Base-by-base conservation (phyloP, 2,329 filamentous ascomycete genomes). In the Aspergillus fructus region DNA sequence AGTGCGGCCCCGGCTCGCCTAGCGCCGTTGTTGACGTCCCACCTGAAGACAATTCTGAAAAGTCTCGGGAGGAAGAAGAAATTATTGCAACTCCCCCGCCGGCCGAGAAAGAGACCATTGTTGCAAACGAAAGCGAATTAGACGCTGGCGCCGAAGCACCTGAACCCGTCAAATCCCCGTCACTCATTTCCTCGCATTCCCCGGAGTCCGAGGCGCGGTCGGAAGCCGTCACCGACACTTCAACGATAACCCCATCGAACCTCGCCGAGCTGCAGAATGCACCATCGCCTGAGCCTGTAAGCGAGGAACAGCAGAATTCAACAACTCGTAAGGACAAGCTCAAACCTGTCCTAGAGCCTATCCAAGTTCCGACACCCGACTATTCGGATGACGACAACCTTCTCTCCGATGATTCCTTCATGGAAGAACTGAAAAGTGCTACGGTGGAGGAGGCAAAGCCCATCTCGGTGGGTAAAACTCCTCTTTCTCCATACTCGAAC, bases 361-460 rank as follows among this genome's bases (percentile, higher is more conserved):
- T 89, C 52, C 72, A 74, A 51, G 71, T 75, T 15, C 69, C 69
- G 3, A 71, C 69, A 13, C 68, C 64, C 17, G 74, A 76, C 24
- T 73, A 74, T 49, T 75, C 74, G 24, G 75, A 77, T 64, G 74
- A 77, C 62, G 75, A 77, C 49, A 72, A 74, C 47, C 66, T 76
- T 40, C 67, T 76, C 30, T 77, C 75, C 19, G 90, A 93, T 71
- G 90, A 94, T 68, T 88, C 86, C 15, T 84, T 93, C 61, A 89
- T 96, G 84, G 89, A 96, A 56, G 92, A 96, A 74, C 77, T 96
- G 55, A 89, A 91, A 66, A 89, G 85, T 55, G 92, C 91, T 27
- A 92, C 89, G 2, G 78, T 96, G 17, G 84, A 94, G 69, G 86
- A 96, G 76, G 91, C 91, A n/a, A 89, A 88, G 69, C 88, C 90